Evolutionary conservation across 306 rosid species (phyloP), one percentile per base, ranked within the genome.

Genomic region (Dicorynia guianensis): DNA sequence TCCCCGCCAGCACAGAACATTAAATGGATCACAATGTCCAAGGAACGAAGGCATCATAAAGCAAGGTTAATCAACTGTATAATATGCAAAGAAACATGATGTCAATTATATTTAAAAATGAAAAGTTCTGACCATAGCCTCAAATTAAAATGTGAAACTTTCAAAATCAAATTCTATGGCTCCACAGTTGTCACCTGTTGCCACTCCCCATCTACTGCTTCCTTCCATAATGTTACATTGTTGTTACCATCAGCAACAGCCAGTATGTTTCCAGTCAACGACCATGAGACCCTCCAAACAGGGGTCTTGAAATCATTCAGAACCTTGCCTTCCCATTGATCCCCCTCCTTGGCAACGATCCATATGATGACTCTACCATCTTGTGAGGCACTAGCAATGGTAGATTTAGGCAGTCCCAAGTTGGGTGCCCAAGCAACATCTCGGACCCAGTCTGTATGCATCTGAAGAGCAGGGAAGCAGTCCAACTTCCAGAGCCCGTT

Each of bases 401-500:
- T 90, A 11, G 97, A 92, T 77, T 92, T 92, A 0, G 97, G 97
- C 18, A 90, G 92, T 17, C 97, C 97, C 81, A 92, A 85, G 80
- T 88, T 92, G 11, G 97, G 93, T 1, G 97, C 97, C 97, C 97
- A 92, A 6, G 97, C 96, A 58, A 92, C 93, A 64, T 90, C 96
- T 63, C 93, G 86, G 67, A 90, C 97, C 93, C 96, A 90, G 87
- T 92, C 97, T 18, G 76, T 76, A 54, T 92, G 97, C 96, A 83
- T 90, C 20, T 88, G 86, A 83, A 90, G 93, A 56, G 97, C 92
- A 36, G 97, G 96, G 77, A 87, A 92, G 85, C 94, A 88, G 57
- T 94, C 98, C 94, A 87, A 87, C 89, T 89, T 94, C 97, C 98
- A 94, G 40, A 54, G 82, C 62, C 92, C 97, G 35, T 94, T 85